Evolutionary conservation across 306 rosid genomes (phyloP).

Genomic region (Vigna mungo): DNA sequence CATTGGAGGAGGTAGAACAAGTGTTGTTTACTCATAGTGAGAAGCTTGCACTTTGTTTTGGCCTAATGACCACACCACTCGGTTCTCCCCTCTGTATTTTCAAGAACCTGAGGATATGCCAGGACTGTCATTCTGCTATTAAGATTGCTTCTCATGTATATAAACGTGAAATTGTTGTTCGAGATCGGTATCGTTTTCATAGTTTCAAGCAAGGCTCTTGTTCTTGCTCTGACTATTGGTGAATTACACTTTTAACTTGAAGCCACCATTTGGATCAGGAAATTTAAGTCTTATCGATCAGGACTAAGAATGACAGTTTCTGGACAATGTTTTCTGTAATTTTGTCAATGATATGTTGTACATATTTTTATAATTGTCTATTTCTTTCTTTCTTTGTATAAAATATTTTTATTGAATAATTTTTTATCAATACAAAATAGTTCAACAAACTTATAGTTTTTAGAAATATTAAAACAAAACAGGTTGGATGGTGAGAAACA

Average conservation of each 20-base stretch:
- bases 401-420: too few relatives aligned
- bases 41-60: slow-evolving; percentile 80
- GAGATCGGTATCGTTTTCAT: slow-evolving; percentile 80
- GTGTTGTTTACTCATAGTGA: slow-evolving; percentile 76
- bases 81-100: slow-evolving; percentile 66
- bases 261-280: background rate
- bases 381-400: background rate
- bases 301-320: background rate
- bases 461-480: too few relatives aligned
- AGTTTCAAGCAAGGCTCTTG: slow-evolving; percentile 77
- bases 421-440: too few relatives aligned
- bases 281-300: background rate
- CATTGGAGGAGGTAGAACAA: slow-evolving; percentile 74
- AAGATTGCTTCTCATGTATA: slow-evolving; percentile 67
- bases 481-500: too few relatives aligned
- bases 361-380: too few relatives aligned
- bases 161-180: slow-evolving; percentile 66
- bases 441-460: too few relatives aligned
- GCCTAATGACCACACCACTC: slow-evolving; percentile 61
- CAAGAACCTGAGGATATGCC: slow-evolving; percentile 75
- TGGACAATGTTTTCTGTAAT: background rate
- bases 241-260: slow-evolving; percentile 31
- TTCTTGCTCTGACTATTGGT: slow-evolving; percentile 83
- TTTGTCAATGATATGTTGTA: background rate
- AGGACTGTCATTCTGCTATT: slow-evolving; percentile 78